phyloP scores from a whole-genome alignment of 2,329 filamentous ascomycete genomes.

The Trichophyton benhamiae region DNA sequence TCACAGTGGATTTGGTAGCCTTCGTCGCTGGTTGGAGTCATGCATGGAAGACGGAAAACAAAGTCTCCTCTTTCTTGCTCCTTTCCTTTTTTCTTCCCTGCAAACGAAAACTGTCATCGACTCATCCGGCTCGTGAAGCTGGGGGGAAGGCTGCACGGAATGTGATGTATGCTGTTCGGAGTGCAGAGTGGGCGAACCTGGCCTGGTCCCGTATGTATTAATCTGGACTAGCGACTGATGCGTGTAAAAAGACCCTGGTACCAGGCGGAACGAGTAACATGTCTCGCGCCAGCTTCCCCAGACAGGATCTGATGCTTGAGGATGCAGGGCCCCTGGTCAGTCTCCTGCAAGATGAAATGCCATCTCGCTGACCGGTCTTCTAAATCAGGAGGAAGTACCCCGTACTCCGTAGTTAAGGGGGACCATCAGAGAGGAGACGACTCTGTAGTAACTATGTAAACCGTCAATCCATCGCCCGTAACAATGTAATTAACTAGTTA shows the following conservation, averaged over 20 bases:
- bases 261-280: background rate
- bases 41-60: background rate
- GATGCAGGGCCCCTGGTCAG: background rate
- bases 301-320: background rate
- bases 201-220: background rate
- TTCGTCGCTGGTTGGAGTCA: background rate
- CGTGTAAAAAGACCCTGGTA: background rate
- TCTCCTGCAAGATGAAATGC: background rate
- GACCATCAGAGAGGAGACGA: too few relatives aligned
- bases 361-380: background rate
- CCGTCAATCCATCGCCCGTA: too few relatives aligned
- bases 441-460: too few relatives aligned
- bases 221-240: too few relatives aligned
- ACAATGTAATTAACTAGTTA: too few relatives aligned
- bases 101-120: background rate
- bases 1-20: background rate
- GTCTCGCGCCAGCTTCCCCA: slow-evolving; percentile 4
- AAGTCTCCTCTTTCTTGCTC: too few relatives aligned
- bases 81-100: background rate
- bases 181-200: background rate
- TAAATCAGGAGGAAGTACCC: too few relatives aligned
- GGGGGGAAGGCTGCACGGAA: slow-evolving; percentile 3
- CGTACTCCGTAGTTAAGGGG: too few relatives aligned
- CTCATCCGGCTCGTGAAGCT: background rate
- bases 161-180: background rate